Base-by-base conservation (phyloP, 192 early-diverging fungal species). In the Backusella sp. region DNA sequence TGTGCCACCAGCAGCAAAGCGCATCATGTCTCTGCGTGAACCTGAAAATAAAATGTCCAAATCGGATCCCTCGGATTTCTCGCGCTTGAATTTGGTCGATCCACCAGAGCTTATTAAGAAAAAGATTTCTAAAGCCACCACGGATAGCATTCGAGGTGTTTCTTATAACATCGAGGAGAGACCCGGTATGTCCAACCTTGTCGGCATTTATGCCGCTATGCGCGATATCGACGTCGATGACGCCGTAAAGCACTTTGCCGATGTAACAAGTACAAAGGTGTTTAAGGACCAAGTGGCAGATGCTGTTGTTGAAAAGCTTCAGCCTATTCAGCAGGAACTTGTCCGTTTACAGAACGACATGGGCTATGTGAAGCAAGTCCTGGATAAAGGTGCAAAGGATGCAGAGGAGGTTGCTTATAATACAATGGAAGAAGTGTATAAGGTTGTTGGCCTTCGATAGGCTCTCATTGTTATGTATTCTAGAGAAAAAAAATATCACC, bases 31-130 rank as follows among this genome's bases (percentile, higher is more conserved):
- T 2, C 82, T 98, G 14, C 85, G 89, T 5, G 86, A 93, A 49
- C 96, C 96, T 2, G 75, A 75, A 14, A 73, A 79, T 49, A 97
- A 97, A 78, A 98, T 97, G 97, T 95, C 95, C 11, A 97, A 98
- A 80, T 94, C 92, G 0, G 93, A 96, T 59, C 81, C 88, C 4
- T 88, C 84, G 7, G 91, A 92, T 30, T 73, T 84, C 28, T 86
- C 92, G 1, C 90, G 95, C 0, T 96, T 98, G 73, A 90, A 92
- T 73, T 76, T 98, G 3, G 76, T 80, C 32, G 96, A 98, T 78
- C 71, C 90, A 0, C 91, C 94, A 11, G 79, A 86, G 9, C 37
- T 80, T 14, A 95, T 97, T 68, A 28, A 77, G 3, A 49, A 66
- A 37, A 97, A 96, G 68, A 92, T 97, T 72, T 86, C 84, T 19